phyloP scores from a whole-genome alignment of 1,139 yeast species.

The Kodamaea suecica region DNA sequence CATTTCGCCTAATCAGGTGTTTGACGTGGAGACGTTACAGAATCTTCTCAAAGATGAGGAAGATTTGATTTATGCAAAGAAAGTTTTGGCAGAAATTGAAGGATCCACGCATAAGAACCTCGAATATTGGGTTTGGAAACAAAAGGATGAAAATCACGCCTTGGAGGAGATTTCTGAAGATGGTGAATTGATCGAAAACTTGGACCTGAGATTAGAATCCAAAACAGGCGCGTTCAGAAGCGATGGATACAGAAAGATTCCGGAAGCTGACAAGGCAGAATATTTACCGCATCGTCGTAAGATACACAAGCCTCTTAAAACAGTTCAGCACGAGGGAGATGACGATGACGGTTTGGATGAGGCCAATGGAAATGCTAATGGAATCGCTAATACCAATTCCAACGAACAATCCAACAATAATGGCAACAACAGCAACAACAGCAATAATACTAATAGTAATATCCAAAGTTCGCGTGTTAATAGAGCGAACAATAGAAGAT shows the following conservation, averaged over 20 bases:
- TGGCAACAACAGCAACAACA: constrained; percentile 17
- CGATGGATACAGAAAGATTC: constrained; percentile 70
- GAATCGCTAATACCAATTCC: constrained; percentile 22
- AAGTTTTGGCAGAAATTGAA: constrained; percentile 34
- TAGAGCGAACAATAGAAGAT: constrained; percentile 83
- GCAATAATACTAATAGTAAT: constrained; percentile 6
- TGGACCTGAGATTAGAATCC: constrained; percentile 41
- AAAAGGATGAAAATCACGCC: constrained; percentile 30
- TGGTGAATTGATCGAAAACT: constrained; percentile 28
- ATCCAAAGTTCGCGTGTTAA: constrained; percentile 76
- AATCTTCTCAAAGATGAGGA: constrained; percentile 66
- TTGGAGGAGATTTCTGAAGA: constrained; percentile 26
- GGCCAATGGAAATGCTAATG: background rate
- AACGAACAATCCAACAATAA: constrained; percentile 18
- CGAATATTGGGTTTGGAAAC: constrained; percentile 71
- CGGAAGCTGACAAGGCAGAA: constrained; percentile 68
- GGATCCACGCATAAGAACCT: constrained; percentile 35
- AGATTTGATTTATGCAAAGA: constrained; percentile 55
- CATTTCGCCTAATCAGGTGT: constrained; percentile 21
- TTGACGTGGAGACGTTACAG: constrained; percentile 54
- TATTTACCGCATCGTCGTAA: constrained; percentile 75
- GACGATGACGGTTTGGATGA: constrained; percentile 26
- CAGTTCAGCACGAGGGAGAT: constrained; percentile 57
- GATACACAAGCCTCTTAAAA: constrained; percentile 53
- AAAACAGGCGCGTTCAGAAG: constrained; percentile 65